These are phyloP conservation scores for Leccinum boreale DNA, from an alignment of 768 basidiomycete genomes.

Conservation along the genomic window DNA sequence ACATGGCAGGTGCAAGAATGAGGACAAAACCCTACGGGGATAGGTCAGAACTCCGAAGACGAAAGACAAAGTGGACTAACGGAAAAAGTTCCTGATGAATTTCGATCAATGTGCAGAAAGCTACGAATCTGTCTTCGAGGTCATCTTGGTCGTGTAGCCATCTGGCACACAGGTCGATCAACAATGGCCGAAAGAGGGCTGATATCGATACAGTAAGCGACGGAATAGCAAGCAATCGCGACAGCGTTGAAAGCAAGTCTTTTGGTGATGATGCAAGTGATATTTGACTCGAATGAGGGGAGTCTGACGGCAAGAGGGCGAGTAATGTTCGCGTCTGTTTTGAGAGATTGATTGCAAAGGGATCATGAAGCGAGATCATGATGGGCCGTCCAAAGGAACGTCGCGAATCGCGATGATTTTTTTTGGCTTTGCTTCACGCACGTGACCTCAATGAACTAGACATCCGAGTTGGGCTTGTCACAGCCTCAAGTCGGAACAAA, in stretches of 20 bases:
- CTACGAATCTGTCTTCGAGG: slow-evolving; percentile 50
- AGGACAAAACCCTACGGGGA: slow-evolving; percentile 49
- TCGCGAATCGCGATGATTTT: not conserved
- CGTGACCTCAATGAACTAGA: not conserved
- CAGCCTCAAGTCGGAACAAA: not conserved
- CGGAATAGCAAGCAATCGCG: slow-evolving; percentile 57
- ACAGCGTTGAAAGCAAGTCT: slow-evolving; percentile 52
- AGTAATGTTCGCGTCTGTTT: slow-evolving; percentile 51
- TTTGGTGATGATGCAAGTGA: slow-evolving; percentile 36
- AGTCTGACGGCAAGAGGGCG: slow-evolving; percentile 40
- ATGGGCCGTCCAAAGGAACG: not conserved
- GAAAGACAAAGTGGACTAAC: slow-evolving; percentile 40
- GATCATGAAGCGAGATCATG: slow-evolving; percentile 27
- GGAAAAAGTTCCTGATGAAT: slow-evolving; percentile 69
- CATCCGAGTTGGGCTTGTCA: not conserved
- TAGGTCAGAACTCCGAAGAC: not conserved
- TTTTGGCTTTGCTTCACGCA: no score
- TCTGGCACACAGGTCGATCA: slow-evolving; percentile 75
- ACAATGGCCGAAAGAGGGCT: slow-evolving; percentile 67
- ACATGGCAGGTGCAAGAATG: slow-evolving; percentile 42
- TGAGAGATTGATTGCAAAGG: slow-evolving; percentile 55
- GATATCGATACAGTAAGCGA: slow-evolving; percentile 63
- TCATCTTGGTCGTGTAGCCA: slow-evolving; percentile 64
- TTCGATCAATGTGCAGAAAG: slow-evolving; percentile 63
- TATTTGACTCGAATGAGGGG: slow-evolving; percentile 38